Conservation (phyloP, 2,329 filamentous ascomycete species). For the Beauveria caledonica region DNA sequence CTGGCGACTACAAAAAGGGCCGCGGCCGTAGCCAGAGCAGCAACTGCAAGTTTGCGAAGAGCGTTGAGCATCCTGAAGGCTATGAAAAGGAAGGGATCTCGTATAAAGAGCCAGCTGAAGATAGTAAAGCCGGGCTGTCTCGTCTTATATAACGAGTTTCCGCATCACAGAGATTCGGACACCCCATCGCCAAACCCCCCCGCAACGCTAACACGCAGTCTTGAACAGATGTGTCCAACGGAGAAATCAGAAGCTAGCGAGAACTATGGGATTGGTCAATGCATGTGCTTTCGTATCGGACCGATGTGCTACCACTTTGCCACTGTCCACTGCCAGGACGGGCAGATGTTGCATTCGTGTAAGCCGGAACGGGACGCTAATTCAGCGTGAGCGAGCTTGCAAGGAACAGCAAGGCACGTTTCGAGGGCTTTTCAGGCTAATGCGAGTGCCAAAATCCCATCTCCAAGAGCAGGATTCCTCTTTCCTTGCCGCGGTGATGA, state of each 20-base stretch:
- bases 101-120: background rate
- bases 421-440: background rate
- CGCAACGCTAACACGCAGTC: background rate
- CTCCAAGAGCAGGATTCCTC: background rate
- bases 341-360: conserved; percentile 2
- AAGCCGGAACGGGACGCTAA: background rate
- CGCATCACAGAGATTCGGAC: background rate
- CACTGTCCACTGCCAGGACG: background rate
- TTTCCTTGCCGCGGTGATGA: background rate
- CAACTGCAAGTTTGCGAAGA: conserved; percentile 14
- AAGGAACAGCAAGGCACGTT: background rate
- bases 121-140: background rate
- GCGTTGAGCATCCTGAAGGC: conserved; percentile 5
- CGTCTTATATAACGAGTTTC: background rate
- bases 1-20: conserved; percentile 12
- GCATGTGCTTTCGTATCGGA: background rate
- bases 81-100: background rate
- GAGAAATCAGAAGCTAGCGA: background rate
- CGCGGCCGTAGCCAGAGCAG: conserved; percentile 13
- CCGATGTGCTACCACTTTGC: background rate
- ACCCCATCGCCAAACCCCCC: too few relatives aligned
- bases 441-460: too few relatives aligned
- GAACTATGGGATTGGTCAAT: background rate
- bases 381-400: background rate
- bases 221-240: background rate